Base-by-base conservation (phyloP, 176 grass and related monocot species). In the Musa schizocarpa region DNA sequence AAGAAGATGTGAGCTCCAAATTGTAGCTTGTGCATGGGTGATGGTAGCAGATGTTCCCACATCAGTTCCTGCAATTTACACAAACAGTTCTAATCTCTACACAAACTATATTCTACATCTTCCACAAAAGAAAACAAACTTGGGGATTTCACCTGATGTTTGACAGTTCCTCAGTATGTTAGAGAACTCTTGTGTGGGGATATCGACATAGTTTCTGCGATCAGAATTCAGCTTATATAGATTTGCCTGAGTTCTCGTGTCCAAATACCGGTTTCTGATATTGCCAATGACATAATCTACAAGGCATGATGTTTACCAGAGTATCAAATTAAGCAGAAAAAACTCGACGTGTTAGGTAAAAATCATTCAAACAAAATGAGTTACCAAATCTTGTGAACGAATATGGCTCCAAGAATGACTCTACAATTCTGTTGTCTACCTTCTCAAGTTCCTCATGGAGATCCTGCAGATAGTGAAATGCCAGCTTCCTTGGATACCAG, bases 241-340 rank as follows among this genome's bases (percentile, higher is more conserved):
- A 69, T 78, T 78, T 23, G 63, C 76, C 23, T 78, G 76, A 10
- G 76, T 78, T 69, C 76, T 78, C 55, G 76, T 69, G 52, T 78
- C 76, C 76, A 69, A 8, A 13, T 78, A 78, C 55, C 16, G 53
- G 25, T 68, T 69, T 54, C 64, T 56, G 14, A 69, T 20, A 69
- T 69, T 55, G 11, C 65, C 63, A 14, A 78, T 50, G 14, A 78
- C 52, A 56, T 64, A 64, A 65, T 76, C 74, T 76, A 13, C 34
- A 63, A 24, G 13, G 29, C 10, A 11, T 27, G 13, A 27, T 13
- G 12, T 14, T 6, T 6, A 3, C 24, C 21, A 43, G 13, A 49
- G 12, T 10, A 65, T 26, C 25, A 68, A 68, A 43, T 8, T 68
- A 13, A 1, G 14, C 27, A 49, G 11, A 17, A 14, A 58, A 14